Percentiles rank a stretch among this genome's conserved stretches.
phyloP scores from a whole-genome alignment of 2,329 filamentous ascomycete species.

The Pestalotiopsis sp. region DNA sequence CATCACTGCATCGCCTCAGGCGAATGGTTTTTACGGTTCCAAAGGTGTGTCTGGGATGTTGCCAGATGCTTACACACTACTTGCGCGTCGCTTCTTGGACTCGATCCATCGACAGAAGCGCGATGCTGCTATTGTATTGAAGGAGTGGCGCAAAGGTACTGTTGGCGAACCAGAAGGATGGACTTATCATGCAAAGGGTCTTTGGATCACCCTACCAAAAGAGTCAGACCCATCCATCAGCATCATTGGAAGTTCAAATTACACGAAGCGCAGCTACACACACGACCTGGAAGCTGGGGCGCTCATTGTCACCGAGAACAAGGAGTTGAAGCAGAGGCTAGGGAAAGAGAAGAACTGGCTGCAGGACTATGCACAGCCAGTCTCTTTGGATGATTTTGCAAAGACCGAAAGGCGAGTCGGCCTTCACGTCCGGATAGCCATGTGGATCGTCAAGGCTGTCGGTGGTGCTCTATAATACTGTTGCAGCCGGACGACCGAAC shows the following conservation, averaged over 20 bases:
- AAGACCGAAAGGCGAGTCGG: constrained; percentile 82
- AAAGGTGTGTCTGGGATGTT: constrained; percentile 87
- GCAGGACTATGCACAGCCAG: constrained; percentile 69
- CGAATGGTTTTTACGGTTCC: constrained; percentile 93
- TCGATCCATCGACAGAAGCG: constrained; percentile 49
- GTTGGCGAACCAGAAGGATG: constrained; percentile 83
- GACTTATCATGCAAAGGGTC: constrained; percentile 97
- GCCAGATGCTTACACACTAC: constrained; percentile 87
- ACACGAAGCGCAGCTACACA: constrained; percentile 90
- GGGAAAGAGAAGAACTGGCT: constrained; percentile 80
- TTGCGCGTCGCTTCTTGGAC: constrained; percentile 80
- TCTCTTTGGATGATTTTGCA: constrained; percentile 79
- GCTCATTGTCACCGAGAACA: constrained; percentile 79
- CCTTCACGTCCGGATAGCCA: constrained; percentile 81
- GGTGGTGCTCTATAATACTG: constrained; percentile 76
- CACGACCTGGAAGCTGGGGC: constrained; percentile 91
- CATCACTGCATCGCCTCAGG: constrained; percentile 88
- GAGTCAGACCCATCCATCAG: constrained; percentile 73
- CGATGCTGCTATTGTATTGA: constrained; percentile 66
- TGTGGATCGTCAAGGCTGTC: constrained; percentile 89
- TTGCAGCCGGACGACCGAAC: background rate
- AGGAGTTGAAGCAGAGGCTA: constrained; percentile 71
- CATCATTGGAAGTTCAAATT: constrained; percentile 90
- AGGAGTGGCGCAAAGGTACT: constrained; percentile 85
- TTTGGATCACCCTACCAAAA: constrained; percentile 80